Conservation (phyloP, 2,329 filamentous ascomycete genomes). For the Xenoacremonium recifei region DNA sequence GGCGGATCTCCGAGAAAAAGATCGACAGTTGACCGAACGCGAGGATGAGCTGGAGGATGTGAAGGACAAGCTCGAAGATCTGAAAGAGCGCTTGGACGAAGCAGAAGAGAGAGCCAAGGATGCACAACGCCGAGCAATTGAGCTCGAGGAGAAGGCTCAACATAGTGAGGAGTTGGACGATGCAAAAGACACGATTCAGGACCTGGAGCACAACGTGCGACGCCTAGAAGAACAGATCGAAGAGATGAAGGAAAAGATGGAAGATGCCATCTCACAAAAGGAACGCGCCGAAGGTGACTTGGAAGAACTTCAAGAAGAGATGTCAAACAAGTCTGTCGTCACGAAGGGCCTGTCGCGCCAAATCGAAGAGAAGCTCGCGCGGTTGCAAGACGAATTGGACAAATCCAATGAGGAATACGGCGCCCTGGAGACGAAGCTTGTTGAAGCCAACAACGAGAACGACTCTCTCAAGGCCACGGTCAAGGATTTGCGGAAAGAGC, state of each 20-base stretch:
- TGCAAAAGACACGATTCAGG: conserved; percentile 57
- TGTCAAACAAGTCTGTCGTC: conserved; percentile 75
- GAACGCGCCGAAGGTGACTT: conserved; percentile 58
- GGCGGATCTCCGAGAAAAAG: conserved; percentile 72
- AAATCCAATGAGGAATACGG: conserved; percentile 39
- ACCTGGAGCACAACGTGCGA: conserved; percentile 55
- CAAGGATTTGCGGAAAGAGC: neutral
- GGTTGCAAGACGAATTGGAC: conserved; percentile 64
- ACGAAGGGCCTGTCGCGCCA: conserved; percentile 74
- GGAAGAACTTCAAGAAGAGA: conserved; percentile 70
- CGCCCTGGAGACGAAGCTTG: conserved; percentile 44
- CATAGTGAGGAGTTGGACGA: conserved; percentile 52
- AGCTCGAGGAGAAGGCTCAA: conserved; percentile 57
- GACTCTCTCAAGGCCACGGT: conserved; percentile 49
- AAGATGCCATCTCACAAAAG: conserved; percentile 53
- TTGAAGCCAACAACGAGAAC: conserved; percentile 62
- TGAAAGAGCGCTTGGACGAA: conserved; percentile 55
- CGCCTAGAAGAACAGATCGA: conserved; percentile 54
- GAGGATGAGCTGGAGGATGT: conserved; percentile 73
- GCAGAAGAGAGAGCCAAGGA: conserved; percentile 59
- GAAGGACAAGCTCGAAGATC: conserved; percentile 56
- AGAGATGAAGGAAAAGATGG: conserved; percentile 52
- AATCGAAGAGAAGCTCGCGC: conserved; percentile 67
- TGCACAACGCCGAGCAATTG: conserved; percentile 47
- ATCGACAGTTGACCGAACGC: conserved; percentile 68